A percentile compares a stretch with the other conserved stretches of the same genome.
These are phyloP conservation scores for Capsaspora owczarzaki DNA, from an alignment of 78 protist species.

Conservation along the genomic window DNA sequence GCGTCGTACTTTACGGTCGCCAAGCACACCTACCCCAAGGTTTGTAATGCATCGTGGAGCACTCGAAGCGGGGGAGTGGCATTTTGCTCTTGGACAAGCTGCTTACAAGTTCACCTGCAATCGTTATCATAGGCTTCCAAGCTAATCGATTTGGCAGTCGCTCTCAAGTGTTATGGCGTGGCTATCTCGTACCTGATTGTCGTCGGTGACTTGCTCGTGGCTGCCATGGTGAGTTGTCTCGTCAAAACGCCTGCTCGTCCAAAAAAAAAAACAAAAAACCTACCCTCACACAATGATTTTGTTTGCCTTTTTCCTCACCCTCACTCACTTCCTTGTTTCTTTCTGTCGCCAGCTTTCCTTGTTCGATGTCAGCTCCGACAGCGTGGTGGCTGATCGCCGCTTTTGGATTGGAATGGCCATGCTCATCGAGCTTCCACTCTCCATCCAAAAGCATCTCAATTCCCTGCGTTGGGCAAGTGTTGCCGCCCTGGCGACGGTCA, in stretches of 20 bases:
- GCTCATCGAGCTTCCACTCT: not conserved
- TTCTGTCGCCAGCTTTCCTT: too few species aligned
- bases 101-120: too few species aligned
- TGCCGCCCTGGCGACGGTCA: not conserved
- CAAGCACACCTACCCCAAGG: not conserved
- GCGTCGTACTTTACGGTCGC: not conserved
- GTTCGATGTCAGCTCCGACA: not conserved
- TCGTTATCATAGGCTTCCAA: not conserved
- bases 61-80: too few species aligned
- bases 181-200: constrained; percentile 16
- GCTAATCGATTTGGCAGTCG: not conserved
- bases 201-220: not conserved
- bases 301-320: too few species aligned
- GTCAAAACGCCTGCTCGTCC: too few species aligned
- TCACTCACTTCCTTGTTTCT: too few species aligned
- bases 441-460: not conserved
- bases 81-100: too few species aligned
- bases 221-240: not conserved
- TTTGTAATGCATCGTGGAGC: too few species aligned
- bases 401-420: not conserved
- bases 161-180: constrained; percentile 26
- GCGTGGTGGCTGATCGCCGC: not conserved
- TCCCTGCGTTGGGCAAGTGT: not conserved
- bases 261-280: too few species aligned
- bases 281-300: too few species aligned